A percentile compares a stretch with the other conserved stretches of the same genome.
phyloP scores from a whole-genome alignment of 371 early-diverging fungal species.

The Actinomortierella ambigua region DNA sequence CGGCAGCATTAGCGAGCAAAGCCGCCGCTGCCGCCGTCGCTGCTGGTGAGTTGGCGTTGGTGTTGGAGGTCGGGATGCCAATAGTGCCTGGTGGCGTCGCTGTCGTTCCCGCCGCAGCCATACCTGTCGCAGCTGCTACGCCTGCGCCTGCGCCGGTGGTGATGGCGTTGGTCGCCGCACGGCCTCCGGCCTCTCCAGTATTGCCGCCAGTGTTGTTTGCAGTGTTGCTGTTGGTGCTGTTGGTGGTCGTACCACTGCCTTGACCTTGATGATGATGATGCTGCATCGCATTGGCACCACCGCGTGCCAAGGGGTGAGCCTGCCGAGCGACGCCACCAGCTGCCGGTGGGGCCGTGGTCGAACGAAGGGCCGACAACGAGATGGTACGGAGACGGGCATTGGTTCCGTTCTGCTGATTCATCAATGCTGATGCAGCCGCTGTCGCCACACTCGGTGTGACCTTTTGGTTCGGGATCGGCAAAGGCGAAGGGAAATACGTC shows the following conservation, averaged over 20 bases:
- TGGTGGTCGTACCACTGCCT: conserved; percentile 19
- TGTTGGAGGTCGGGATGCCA: too few species aligned
- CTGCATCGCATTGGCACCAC: conserved; percentile 45
- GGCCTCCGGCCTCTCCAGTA: too few species aligned
- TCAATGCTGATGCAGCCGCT: conserved; percentile 32
- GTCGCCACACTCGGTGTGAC: conserved; percentile 39
- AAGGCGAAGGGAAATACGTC: conserved; percentile 72
- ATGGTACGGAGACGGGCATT: conserved; percentile 44
- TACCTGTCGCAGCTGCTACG: neutral
- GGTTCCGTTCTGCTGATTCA: conserved; percentile 40
- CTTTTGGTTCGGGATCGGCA: conserved; percentile 58
- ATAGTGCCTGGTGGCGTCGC: neutral
- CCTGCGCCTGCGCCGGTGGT: conserved; percentile 9
- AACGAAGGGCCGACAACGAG: conserved; percentile 45
- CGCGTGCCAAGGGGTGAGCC: conserved; percentile 22
- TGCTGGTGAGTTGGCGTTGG: too few species aligned
- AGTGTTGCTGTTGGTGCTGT: too few species aligned
- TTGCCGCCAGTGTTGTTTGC: too few species aligned
- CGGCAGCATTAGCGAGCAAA: neutral
- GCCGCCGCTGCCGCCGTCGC: too few species aligned
- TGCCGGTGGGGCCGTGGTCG: conserved; percentile 33
- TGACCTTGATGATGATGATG: too few species aligned
- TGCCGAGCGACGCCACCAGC: conserved; percentile 31
- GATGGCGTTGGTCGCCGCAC: conserved; percentile 4
- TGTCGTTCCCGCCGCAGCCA: conserved; percentile 5